Evolutionary conservation across 306 rosid genomes (phyloP), one percentile per base, ranked within the genome.

Genomic region (Purshia tridentata): DNA sequence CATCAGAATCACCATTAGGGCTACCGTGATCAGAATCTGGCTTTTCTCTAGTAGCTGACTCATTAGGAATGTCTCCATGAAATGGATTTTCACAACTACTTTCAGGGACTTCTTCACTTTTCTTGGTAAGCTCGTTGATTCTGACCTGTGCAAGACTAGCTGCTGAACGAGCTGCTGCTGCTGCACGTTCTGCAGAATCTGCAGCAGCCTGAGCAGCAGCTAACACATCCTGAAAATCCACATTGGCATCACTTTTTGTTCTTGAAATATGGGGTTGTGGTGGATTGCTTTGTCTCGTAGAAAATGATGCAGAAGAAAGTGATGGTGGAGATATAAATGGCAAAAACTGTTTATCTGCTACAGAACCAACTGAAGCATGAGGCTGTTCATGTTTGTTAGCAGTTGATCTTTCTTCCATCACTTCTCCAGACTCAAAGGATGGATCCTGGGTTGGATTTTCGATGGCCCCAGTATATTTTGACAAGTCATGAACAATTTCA

Each of bases 131-230:
- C 82, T 89, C 92, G 1, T 61, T 77, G 51, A 88, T 94, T 68
- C 92, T 90, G 72, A 80, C 72, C 80, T 89, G 93, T 37, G 96
- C 96, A 77, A 94, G 89, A 77, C 86, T 91, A 73, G 97, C 97
- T 0, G 93, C 97, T 11, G 91, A 69, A 69, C 99, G 95, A 79
- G 99, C 99, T 3, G 98, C 91, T 20, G 91, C 88, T 0, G 98
- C 97, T 10, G 98, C 98, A 35, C 87, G 86, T 77, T 94, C 97
- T 20, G 98, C 98, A 15, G 89, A 72, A 70, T 94, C 97, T 10
- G 97, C 97, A 66, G 99, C 99, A 77, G 86, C 83, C 79, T 94
- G 92, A 67, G 99, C 99, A 47, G 99, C 97, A 69, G 92, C 92
- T 80, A 94, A 61, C 66, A 94, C 97, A 72, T 94, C 98, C 79